Evolutionary conservation across 768 basidiomycete species (phyloP), one percentile per base, ranked within the genome.

Genomic region (Suillus decipiens): DNA sequence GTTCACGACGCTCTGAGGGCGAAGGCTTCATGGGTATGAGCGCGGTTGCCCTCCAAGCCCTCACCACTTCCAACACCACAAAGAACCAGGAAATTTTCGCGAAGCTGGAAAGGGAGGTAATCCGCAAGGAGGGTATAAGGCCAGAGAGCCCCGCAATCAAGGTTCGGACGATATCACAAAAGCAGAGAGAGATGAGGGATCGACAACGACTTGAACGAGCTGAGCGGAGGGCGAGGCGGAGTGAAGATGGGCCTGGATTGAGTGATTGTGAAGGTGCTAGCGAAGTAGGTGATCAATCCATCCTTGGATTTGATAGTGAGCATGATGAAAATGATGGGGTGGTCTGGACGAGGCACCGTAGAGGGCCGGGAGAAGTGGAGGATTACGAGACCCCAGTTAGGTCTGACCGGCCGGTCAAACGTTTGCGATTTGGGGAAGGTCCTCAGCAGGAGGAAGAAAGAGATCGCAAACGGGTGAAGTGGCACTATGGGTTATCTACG

Each of bases 71-170:
- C 45, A 93, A 94, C 72, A 94, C 92, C 1, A 74, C 79, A 56
- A 84, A 77, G 71, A 94, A 94, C 68, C 90, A 94, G 76, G 77
- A 81, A 56, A 90, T 88, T 56, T 66, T 84, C 28, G 78, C 84
- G 6, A 82, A 81, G 64, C 73, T 94, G 43, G 86, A 89, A 72
- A 91, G 84, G 41, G 85, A 90, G 72, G 82, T 93, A 22, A 77
- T 94, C 36, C 81, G 86, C 55, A 90, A 83, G 73, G 82, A 86
- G 48, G 92, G 92, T 34, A 72, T 76, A 41, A 79, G 92, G 60
- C 92, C 92, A 11, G 90, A 89, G 65, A 94, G 92, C 69, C 92
- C 92, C 7, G 82, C 79, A n/a, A 85, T 90, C 58, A 91, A 90
- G 73, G 81, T 89, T 53, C 82, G 83, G 68, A 91, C 89, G 2